Base-by-base conservation (phyloP, 768 basidiomycete genomes). In the Suillus variegatus region DNA sequence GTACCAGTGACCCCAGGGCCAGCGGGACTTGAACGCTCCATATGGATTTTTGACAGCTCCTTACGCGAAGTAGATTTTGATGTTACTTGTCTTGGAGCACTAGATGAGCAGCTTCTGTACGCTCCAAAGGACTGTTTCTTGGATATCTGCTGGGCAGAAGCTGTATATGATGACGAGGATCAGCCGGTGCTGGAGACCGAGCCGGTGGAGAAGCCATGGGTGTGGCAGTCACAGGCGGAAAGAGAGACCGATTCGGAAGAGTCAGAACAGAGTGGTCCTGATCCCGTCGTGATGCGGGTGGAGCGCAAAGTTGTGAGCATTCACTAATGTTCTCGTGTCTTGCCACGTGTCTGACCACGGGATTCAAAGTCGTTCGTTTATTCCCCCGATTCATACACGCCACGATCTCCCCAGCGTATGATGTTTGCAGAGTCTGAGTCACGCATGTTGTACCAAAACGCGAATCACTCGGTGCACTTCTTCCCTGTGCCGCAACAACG, bases 71-170 rank as follows among this genome's bases (percentile, higher is more conserved):
- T 76, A 20, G 74, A 76, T 38, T 64, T 83, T 70, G 79, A 82
- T 67, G 65, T 70, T 1, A 71, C 75, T 2, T 80, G 80, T 56
- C 67, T 82, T 25, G 70, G 76, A 38, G 67, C 69, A 10, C 71
- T 83, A 8, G 82, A 83, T 67, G 76, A 81, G 58, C 74, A 80
- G 44, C 79, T 83, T 5, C 72, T 83, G 1, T 64, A 72, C 44
- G 72, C 75, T n/a, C 82, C 82, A 32, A 57, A 73, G 44, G 77
- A 77, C 20, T 76, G 75, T 16, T 83, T 82, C 65, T 75, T 73
- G 9, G 82, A 82, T 18, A 57, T 77, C 12, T 83, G 82, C 57
- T 83, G 82, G 77, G 70, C 71, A 2, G 63, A 69, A 25, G 79
- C 80, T 35, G 73, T 82, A 28, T 43, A 67, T 4, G 78, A 78